A percentile compares a stretch with the other conserved stretches of the same genome.
Evolutionary conservation across 495 filamentous ascomycete genomes (phyloP).

Genomic region (Penicillium soppii): DNA sequence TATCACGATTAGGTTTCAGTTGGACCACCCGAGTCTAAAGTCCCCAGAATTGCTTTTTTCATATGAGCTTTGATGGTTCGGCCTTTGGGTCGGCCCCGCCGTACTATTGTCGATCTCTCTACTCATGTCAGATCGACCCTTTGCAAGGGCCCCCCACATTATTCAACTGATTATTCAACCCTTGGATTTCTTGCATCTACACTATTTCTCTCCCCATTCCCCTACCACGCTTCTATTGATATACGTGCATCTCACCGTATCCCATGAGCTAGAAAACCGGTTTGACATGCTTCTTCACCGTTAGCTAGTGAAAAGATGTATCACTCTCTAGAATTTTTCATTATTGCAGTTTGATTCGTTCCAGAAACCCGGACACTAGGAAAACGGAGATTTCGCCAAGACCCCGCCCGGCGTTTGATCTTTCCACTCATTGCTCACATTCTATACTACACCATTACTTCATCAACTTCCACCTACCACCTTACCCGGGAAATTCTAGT

Average conservation of each 20-base stretch:
- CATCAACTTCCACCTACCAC: no score
- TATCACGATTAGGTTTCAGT: background rate
- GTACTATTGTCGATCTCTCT: conserved; percentile 16
- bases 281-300: conserved; percentile 10
- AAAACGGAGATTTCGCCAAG: background rate
- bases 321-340: background rate
- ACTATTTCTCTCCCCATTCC: background rate
- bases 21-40: no score
- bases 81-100: background rate
- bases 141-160: background rate
- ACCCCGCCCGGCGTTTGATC: background rate
- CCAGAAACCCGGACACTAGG: background rate
- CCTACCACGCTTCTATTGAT: conserved; percentile 3
- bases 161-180: no score
- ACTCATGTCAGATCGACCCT: conserved; percentile 13
- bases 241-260: background rate
- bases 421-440: no score
- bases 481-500: no score
- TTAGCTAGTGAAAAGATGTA: background rate
- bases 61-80: no score
- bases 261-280: conserved; percentile 8
- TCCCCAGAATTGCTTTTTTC: background rate
- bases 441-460: no score
- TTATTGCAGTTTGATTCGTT: background rate
- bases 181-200: conserved; percentile 1